A percentile compares a stretch with the other conserved stretches of the same genome.
These are phyloP conservation scores for Detonula confervacea DNA, from an alignment of 352 stramenopile genomes.

Conservation along the genomic window DNA sequence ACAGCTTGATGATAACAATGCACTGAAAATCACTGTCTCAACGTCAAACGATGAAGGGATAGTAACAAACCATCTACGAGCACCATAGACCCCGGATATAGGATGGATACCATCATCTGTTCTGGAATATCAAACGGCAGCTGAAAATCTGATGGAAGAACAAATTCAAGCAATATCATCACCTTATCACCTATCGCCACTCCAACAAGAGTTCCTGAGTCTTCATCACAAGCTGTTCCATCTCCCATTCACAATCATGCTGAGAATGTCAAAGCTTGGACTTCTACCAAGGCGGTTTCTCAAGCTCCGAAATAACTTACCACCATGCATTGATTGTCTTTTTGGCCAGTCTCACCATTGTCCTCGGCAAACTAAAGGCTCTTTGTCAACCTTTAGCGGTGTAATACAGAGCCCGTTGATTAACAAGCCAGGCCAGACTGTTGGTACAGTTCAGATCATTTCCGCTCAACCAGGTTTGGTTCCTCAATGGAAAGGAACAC, in stretches of 20 bases:
- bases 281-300: background rate
- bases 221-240: background rate
- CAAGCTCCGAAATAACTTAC: background rate
- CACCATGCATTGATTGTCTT: background rate
- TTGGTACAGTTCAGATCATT: slow-evolving; percentile 24
- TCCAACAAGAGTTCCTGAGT: slow-evolving; percentile 8
- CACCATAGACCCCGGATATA: slow-evolving; percentile 14
- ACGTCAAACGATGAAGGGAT: no score
- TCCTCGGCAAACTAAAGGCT: background rate
- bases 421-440: background rate
- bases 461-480: slow-evolving; percentile 55
- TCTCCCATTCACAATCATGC: background rate
- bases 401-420: no score
- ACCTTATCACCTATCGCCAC: background rate
- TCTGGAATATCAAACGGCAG: background rate
- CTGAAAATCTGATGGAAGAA: background rate
- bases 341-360: background rate
- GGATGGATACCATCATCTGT: slow-evolving; percentile 21
- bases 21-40: no score
- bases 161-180: background rate
- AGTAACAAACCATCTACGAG: background rate
- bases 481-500: slow-evolving; percentile 39
- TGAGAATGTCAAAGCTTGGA: background rate
- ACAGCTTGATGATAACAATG: no score
- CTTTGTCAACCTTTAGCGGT: background rate